phyloP scores from a whole-genome alignment of 345 rosid genomes.

The Salix viminalis region DNA sequence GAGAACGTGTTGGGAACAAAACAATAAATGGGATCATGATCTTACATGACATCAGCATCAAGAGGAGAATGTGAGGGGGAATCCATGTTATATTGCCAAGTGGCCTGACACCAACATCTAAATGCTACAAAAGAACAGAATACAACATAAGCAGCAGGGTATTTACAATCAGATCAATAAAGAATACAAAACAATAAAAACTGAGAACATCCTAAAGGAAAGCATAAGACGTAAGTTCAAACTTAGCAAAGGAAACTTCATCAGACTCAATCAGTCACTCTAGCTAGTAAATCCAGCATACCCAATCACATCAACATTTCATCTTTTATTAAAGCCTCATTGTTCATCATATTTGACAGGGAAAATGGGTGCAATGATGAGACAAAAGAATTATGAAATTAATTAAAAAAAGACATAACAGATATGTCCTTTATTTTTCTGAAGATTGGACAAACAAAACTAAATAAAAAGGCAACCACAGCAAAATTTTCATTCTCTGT shows the following conservation, averaged over 20 bases:
- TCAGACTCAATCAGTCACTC: not conserved
- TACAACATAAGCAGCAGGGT: slow-evolving; percentile 12
- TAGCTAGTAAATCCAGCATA: not conserved
- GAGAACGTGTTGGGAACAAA: slow-evolving; percentile 3
- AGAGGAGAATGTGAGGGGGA: slow-evolving; percentile 55
- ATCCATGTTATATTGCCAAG: slow-evolving; percentile 59
- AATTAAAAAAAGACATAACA: too few relatives aligned
- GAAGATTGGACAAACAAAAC: too few relatives aligned
- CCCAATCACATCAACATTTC: not conserved
- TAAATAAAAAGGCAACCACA: too few relatives aligned
- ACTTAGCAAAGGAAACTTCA: not conserved
- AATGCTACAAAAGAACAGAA: slow-evolving; percentile 57
- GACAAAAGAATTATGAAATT: not conserved
- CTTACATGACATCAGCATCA: slow-evolving; percentile 91
- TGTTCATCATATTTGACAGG: not conserved
- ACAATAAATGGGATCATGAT: slow-evolving; percentile 24
- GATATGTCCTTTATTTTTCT: too few relatives aligned
- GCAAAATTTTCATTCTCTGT: too few relatives aligned
- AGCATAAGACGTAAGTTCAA: not conserved
- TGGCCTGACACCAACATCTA: slow-evolving; percentile 98
- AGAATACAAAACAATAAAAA: slow-evolving; percentile 1
- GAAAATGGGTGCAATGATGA: not conserved
- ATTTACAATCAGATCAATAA: slow-evolving; percentile 10
- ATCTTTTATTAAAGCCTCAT: not conserved
- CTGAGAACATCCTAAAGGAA: not conserved